phyloP scores from a whole-genome alignment of 2,329 filamentous ascomycete genomes.

The Bertia moriformis region DNA sequence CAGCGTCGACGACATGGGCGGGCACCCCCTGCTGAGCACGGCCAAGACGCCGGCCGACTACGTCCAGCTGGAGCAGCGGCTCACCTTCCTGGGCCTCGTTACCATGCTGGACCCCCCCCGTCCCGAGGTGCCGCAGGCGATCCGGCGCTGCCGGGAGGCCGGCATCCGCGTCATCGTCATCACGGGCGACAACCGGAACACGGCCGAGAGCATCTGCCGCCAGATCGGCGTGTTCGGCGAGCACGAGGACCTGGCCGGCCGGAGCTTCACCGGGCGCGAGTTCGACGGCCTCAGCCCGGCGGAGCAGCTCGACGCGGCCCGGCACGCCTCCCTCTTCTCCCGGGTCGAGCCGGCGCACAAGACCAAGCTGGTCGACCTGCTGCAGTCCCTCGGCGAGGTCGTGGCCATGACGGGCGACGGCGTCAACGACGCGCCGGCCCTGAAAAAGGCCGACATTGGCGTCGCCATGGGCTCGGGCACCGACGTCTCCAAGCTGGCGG shows the following conservation, averaged over 20 bases:
- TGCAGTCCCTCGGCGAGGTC: conserved; percentile 83
- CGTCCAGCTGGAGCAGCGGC: conserved; percentile 72
- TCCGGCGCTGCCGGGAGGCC: conserved; percentile 76
- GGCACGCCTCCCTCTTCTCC: conserved; percentile 80
- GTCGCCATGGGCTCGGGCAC: conserved; percentile 98
- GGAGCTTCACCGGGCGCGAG: conserved; percentile 89
- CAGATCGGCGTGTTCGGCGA: conserved; percentile 89
- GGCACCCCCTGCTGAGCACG: conserved; percentile 52
- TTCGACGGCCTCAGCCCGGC: conserved; percentile 71
- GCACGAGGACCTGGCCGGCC: conserved; percentile 70
- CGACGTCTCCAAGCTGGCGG: conserved; percentile 87
- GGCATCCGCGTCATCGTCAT: conserved; percentile 96
- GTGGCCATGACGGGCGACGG: conserved; percentile 99
- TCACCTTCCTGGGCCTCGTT: conserved; percentile 86
- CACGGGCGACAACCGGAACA: conserved; percentile 95
- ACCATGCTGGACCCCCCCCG: conserved; percentile 95
- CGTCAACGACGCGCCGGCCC: conserved; percentile 90
- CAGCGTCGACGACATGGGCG: conserved; percentile 52
- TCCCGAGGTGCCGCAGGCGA: conserved; percentile 74
- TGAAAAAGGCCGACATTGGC: conserved; percentile 98
- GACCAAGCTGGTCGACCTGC: conserved; percentile 90
- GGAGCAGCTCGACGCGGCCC: conserved; percentile 73
- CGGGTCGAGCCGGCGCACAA: conserved; percentile 93
- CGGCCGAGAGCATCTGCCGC: conserved; percentile 91
- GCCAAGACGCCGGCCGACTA: conserved; percentile 80